A percentile compares a stretch with the other conserved stretches of the same genome.
phyloP scores from a whole-genome alignment of 257 asterid species.

The Nicotiana undulata region DNA sequence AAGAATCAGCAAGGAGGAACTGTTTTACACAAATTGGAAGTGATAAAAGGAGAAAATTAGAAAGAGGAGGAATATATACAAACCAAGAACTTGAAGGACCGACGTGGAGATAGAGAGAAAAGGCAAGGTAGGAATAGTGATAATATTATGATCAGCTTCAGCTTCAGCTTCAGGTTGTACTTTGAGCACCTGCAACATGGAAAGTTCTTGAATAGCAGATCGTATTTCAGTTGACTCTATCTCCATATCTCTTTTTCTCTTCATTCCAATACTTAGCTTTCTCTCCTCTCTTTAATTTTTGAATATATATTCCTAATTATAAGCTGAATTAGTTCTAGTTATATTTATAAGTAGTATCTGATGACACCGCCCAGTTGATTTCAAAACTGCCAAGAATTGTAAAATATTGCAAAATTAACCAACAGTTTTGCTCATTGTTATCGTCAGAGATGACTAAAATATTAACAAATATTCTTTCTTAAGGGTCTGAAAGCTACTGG shows the following conservation, averaged over 20 bases:
- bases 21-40: background rate
- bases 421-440: background rate
- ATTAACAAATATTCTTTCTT: slow-evolving; percentile 1
- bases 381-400: background rate
- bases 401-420: background rate
- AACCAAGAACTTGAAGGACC: slow-evolving; percentile 84
- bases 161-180: slow-evolving; percentile 9
- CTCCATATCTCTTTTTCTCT: slow-evolving; percentile 60
- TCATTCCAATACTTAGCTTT: slow-evolving; percentile 31
- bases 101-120: slow-evolving; percentile 66
- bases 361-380: background rate
- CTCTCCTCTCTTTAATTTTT: slow-evolving; percentile 1
- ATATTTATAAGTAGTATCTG: background rate
- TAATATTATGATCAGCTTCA: background rate
- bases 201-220: slow-evolving; percentile 64
- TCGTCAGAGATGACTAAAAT: background rate
- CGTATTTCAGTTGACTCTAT: slow-evolving; percentile 47
- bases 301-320: background rate
- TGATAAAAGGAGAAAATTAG: background rate
- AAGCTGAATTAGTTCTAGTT: background rate
- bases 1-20: background rate
- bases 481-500: background rate
- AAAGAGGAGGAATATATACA: background rate
- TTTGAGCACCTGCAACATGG: slow-evolving; percentile 26
- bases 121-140: slow-evolving; percentile 48